Evolutionary conservation across 2,329 filamentous ascomycete species (phyloP), one percentile per base, ranked within the genome.

Genomic region (Talaromyces sp.): DNA sequence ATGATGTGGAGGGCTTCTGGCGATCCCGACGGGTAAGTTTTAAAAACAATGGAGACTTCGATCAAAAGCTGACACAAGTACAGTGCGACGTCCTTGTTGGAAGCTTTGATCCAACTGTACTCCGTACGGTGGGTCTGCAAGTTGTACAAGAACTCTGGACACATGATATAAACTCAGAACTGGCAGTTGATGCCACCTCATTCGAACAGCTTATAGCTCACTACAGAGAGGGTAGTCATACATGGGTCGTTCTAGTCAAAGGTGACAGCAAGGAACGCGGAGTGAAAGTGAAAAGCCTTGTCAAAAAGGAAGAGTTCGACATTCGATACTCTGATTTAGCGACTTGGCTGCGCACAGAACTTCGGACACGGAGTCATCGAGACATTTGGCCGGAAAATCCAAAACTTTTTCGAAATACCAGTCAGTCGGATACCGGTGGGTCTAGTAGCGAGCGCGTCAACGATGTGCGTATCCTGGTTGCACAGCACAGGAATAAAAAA

Each of bases 241-340:
- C 85, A 28, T 98, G 93, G 91, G 86, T 96, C 63, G 85, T 97
- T 42, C 89, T 96, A 64, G 88, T 96, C 69, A 96, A 96, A 72
- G 76, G 87, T 75, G 69, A 87, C 80, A 77, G 82, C 56, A 82
- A 83, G 57, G 77, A 79, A 53, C 72, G 78, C 22, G 81, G 81
- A 2, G 77, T 96, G 55, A 96, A 96, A 76, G 84, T 96, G 65
- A 91, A 89, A 71, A 91, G 85, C 13, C 85, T 93, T 70, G 84
- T 86, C 33, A 86, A 88, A 63, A 95, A 90, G 70, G 91, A 96
- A 30, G 92, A 96, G 67, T 85, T 84, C 4, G 95, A 98, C 65
- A 83, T 98, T 47, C 84, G 88, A 3, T 82, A 83, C 27, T 80
- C 84, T 4, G 89, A 96, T 62, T 81, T 99, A 5, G 77, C 93